Evolutionary conservation across 1,284 basidiomycete genomes (phyloP), one percentile per base, ranked within the genome.

Genomic region (Rhodotorula glutinis): DNA sequence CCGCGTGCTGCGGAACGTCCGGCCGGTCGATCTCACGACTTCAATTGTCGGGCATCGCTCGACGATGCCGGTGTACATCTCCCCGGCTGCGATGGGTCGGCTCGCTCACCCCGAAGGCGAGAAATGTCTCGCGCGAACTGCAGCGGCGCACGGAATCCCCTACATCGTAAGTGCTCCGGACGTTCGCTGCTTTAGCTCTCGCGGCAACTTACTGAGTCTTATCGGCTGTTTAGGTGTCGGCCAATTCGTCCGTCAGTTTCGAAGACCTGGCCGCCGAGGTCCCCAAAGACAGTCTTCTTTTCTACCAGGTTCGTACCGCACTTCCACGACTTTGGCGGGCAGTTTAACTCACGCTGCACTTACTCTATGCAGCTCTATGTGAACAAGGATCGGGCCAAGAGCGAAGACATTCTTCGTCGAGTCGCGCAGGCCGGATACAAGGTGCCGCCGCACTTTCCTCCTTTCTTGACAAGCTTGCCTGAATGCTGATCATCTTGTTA

Each of bases 1-100:
- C 3, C 84, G 92, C 52, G 86, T 95, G 41, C 85, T 95, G 81
- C 84, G 85, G 30, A 81, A 85, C 16, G 85, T 93, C n/a, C 85
- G 85, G 8, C 75, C 82, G 51, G 87, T 88, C 65, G 88, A 93
- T 78, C 84, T 88, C 8, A 87, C 87, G 0, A 91, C 90, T 2
- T 86, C 82, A 8, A 87, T 95, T 64, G 83, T 95, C 52, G 91
- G 91, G 4, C 85, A 84, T 78, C 82, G 82, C 65, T 87, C 87
- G n/a, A 82, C 85, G 1, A 84, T 92, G 65, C 92, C 91, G 0
- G 81, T 95, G 29, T 95, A 92, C 78, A 89, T 92, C 58, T 87
- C 87, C 53, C 91, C 89, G 13, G 90, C 83, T 0, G 82, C 82
- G 3, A 77, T 81, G 67, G 82, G 73, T 4, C 57, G 69, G 1